phyloP scores from a whole-genome alignment of 306 rosid genomes.

The Argentina anserina region DNA sequence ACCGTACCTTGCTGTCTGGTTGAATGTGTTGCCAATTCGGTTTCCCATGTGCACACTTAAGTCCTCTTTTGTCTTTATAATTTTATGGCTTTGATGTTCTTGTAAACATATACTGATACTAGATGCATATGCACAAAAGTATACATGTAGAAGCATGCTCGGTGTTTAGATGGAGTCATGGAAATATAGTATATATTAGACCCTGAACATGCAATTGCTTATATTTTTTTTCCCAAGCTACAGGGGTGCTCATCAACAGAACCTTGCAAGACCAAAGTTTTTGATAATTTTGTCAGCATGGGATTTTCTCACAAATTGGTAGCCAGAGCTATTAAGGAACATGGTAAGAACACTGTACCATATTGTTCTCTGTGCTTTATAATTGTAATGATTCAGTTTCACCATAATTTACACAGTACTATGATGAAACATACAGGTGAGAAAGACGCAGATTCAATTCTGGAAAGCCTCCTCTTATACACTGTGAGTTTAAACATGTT shows the following conservation, averaged over 20 bases:
- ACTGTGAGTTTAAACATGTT: conserved; percentile 51
- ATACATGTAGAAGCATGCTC: background rate
- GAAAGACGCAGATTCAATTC: conserved; percentile 56
- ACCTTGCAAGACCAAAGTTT: conserved; percentile 61
- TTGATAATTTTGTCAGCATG: conserved; percentile 63
- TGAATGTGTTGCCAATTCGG: background rate
- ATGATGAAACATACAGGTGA: conserved; percentile 60
- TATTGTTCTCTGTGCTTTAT: conserved; percentile 18
- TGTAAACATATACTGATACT: background rate
- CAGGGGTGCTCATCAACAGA: conserved; percentile 69
- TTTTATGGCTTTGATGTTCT: background rate
- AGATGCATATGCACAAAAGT: background rate
- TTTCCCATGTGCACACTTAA: background rate
- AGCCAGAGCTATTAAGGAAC: conserved; percentile 65
- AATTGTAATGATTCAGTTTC: conserved; percentile 15
- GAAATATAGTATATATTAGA: conserved; percentile 10
- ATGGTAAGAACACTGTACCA: conserved; percentile 49
- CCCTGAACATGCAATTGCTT: conserved; percentile 19
- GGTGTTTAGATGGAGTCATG: background rate
- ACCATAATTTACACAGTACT: conserved; percentile 12
- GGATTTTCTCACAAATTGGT: conserved; percentile 75
- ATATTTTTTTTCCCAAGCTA: conserved; percentile 16
- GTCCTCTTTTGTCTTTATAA: background rate
- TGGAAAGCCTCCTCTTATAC: conserved; percentile 74
- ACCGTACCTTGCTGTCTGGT: background rate